Evolutionary conservation across 164 flowering plant genomes (phyloP).

Genomic region (Hamamelis virginiana): DNA sequence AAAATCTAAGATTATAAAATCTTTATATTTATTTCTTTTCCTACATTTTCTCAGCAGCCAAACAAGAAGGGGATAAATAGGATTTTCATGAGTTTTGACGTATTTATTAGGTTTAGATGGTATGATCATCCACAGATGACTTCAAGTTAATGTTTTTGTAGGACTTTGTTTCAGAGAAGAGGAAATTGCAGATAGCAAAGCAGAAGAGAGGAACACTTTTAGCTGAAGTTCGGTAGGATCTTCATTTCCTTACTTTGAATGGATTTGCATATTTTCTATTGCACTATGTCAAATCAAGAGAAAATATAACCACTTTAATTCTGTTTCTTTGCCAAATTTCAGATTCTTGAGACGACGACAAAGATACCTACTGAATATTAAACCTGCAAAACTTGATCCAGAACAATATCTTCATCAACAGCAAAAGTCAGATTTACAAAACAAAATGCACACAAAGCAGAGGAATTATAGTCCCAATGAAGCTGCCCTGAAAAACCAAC

Average conservation of each 20-base stretch:
- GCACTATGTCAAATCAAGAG: background rate
- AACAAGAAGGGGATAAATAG: background rate
- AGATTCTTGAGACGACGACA: constrained; percentile 36
- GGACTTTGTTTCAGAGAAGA: constrained; percentile 43
- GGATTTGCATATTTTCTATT: background rate
- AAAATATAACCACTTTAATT: background rate
- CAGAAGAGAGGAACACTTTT: constrained; percentile 27
- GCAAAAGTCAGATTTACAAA: background rate
- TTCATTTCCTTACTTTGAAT: background rate
- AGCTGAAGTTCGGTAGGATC: constrained; percentile 37
- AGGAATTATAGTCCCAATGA: background rate
- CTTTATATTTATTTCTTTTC: no score
- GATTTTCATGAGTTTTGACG: background rate
- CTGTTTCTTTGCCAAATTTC: background rate
- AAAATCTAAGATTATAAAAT: no score
- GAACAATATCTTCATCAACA: constrained; percentile 3
- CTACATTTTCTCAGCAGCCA: background rate
- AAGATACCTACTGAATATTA: constrained; percentile 10
- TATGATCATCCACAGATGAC: background rate
- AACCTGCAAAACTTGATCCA: background rate
- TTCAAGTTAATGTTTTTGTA: background rate
- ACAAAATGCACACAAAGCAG: background rate
- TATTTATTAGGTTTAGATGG: background rate
- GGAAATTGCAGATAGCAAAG: constrained; percentile 23
- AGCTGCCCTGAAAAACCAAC: background rate